Evolutionary conservation across 1,284 basidiomycete genomes (phyloP).

Genomic region (Naganishia cerealis): DNA sequence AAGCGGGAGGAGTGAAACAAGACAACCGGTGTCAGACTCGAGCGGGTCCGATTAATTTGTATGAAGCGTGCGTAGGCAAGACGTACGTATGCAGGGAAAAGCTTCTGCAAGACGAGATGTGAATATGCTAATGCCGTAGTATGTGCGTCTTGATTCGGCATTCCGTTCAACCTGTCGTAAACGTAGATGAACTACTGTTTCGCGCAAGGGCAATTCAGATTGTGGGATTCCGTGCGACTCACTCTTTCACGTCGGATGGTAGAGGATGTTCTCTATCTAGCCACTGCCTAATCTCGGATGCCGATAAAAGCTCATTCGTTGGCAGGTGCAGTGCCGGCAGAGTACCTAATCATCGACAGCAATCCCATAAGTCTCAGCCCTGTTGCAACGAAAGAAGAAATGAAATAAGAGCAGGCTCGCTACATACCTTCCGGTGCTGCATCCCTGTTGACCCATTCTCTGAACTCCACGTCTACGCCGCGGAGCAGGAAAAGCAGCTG

Average conservation of each 20-base stretch:
- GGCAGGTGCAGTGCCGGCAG: conserved; percentile 28
- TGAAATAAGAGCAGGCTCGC: background rate
- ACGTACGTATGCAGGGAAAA: conserved; percentile 32
- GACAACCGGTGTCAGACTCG: background rate
- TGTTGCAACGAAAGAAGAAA: background rate
- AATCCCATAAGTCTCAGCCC: too few species aligned
- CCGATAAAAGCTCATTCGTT: conserved; percentile 8
- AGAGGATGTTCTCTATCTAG: conserved; percentile 32
- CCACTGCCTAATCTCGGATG: conserved; percentile 31
- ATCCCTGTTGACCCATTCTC: conserved; percentile 42
- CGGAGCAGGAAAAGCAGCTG: conserved; percentile 41
- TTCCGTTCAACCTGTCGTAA: conserved; percentile 29
- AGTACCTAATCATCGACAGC: conserved; percentile 13
- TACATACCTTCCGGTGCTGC: conserved; percentile 44
- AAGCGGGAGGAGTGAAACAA: background rate
- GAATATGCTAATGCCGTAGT: conserved; percentile 31
- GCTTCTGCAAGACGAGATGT: conserved; percentile 33
- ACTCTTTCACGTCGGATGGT: conserved; percentile 25
- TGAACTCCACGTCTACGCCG: conserved; percentile 40
- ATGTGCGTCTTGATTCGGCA: conserved; percentile 34
- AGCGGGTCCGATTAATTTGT: too few species aligned
- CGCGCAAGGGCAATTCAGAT: too few species aligned
- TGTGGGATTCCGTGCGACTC: conserved; percentile 1
- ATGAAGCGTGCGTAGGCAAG: background rate
- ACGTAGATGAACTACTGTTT: too few species aligned